phyloP scores from a whole-genome alignment of 306 rosid species.

The Lathyrus sativus region DNA sequence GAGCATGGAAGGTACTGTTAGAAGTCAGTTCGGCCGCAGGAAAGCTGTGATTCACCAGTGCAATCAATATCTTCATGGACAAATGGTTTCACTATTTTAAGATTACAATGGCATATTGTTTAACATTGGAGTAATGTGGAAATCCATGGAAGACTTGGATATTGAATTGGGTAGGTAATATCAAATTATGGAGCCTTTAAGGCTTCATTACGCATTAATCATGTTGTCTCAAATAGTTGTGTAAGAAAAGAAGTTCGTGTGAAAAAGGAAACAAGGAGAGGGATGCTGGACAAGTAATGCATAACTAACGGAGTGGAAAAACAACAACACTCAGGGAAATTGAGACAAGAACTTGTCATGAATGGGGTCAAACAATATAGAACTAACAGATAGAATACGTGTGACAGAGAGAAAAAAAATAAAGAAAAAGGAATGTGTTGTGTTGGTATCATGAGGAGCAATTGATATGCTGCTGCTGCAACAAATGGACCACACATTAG shows the following conservation, averaged over 20 bases:
- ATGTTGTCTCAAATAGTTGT: neutral
- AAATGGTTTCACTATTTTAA: neutral
- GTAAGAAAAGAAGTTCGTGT: neutral
- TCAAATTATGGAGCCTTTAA: neutral
- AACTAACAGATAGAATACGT: neutral
- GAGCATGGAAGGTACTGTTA: neutral
- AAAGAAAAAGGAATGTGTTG: neutral
- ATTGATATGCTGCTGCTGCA: neutral
- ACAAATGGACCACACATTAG: neutral
- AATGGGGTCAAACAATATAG: neutral
- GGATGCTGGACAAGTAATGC: neutral
- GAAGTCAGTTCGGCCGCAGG: neutral
- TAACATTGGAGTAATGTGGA: neutral
- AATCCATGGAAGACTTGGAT: neutral
- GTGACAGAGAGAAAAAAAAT: neutral
- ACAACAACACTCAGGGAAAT: neutral
- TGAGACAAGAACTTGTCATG: neutral
- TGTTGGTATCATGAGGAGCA: neutral
- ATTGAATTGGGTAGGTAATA: neutral
- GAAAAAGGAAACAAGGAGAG: neutral
- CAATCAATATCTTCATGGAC: neutral
- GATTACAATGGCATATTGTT: neutral
- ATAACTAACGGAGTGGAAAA: neutral
- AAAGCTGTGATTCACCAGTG: neutral
- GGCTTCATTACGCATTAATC: too few relatives aligned